A percentile compares a stretch with the other conserved stretches of the same genome.
Evolutionary conservation across 2,329 filamentous ascomycete genomes (phyloP).

Genomic region (Pyrenochaeta sp.): DNA sequence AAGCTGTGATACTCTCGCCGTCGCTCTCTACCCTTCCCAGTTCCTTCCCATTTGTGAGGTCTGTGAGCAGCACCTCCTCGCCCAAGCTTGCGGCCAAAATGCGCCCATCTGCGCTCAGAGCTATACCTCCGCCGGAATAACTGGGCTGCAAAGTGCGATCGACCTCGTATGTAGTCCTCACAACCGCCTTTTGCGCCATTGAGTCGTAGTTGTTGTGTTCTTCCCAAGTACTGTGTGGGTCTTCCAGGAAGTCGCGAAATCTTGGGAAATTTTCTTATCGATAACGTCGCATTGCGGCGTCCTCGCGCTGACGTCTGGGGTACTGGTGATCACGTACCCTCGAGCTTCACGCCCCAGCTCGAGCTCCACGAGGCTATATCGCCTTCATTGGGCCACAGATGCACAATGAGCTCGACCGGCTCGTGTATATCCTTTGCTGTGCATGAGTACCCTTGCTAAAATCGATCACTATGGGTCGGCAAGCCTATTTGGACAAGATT

Average conservation of each 20-base stretch:
- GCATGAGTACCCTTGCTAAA: not conserved
- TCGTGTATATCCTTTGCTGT: not conserved
- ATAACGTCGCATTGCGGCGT: slow-evolving; percentile 28
- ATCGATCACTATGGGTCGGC: slow-evolving; percentile 41
- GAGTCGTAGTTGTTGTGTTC: slow-evolving; percentile 6
- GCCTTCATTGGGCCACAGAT: not conserved
- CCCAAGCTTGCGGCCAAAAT: slow-evolving; percentile 89
- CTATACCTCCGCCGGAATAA: slow-evolving; percentile 88
- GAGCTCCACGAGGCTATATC: not conserved
- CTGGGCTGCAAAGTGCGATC: slow-evolving; percentile 87
- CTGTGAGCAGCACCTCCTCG: slow-evolving; percentile 88
- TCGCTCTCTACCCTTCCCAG: slow-evolving; percentile 85
- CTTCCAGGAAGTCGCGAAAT: slow-evolving; percentile 22
- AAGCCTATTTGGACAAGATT: slow-evolving; percentile 49
- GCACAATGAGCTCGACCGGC: not conserved
- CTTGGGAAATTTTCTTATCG: slow-evolving; percentile 48
- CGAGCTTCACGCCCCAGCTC: not conserved
- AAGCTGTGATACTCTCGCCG: slow-evolving; percentile 76
- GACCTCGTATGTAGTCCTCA: slow-evolving; percentile 90
- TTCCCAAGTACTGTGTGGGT: slow-evolving; percentile 2
- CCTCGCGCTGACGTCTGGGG: slow-evolving; percentile 22
- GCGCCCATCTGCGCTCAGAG: slow-evolving; percentile 80
- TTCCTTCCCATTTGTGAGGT: slow-evolving; percentile 82
- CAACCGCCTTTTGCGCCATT: slow-evolving; percentile 64
- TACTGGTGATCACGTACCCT: slow-evolving; percentile 9